Conservation (phyloP, 345 rosid species). For the Microcos paniculata region DNA sequence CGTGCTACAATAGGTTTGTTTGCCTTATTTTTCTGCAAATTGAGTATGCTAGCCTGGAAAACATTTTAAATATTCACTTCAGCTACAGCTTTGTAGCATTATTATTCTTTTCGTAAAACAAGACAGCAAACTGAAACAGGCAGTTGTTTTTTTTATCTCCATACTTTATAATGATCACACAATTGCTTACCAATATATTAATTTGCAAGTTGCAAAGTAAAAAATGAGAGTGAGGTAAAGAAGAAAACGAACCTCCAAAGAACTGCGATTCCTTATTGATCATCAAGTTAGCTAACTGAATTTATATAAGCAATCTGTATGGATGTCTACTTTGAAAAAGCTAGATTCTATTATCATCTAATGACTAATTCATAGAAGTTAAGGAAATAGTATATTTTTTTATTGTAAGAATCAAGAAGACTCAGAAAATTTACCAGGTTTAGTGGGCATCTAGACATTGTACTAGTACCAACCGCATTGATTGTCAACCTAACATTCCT, state of each 20-base stretch:
- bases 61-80: conserved; percentile 50
- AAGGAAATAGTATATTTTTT: neutral
- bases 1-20: neutral
- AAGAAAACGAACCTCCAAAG: neutral
- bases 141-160: neutral
- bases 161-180: neutral
- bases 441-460: neutral
- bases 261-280: neutral
- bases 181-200: neutral
- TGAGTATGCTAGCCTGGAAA: conserved; percentile 35
- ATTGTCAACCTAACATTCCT: neutral
- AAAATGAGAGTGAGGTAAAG: neutral
- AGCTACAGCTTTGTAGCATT: neutral
- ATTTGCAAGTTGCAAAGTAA: neutral
- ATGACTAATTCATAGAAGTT: neutral
- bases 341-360: neutral
- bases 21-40: neutral
- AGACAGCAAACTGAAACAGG: neutral
- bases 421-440: neutral
- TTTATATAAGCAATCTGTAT: neutral
- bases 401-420: neutral
- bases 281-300: neutral
- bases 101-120: neutral
- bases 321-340: too few relatives aligned
- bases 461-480: neutral